phyloP scores from a whole-genome alignment of 164 flowering plant genomes.

The Paratinospora sagittata region DNA sequence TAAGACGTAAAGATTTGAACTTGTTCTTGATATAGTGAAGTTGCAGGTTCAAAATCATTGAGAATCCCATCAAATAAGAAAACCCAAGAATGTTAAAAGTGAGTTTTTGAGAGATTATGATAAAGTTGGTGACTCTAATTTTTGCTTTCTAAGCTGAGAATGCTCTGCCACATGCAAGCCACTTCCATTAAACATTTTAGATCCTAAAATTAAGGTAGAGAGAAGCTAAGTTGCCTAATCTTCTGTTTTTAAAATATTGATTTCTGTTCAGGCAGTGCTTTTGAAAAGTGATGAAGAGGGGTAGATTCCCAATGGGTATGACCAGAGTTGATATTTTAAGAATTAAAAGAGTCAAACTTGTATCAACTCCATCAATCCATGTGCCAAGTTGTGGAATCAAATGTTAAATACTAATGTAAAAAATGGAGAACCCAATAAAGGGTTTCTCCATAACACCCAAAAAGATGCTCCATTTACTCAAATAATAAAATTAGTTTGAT shows the following conservation, averaged over 20 bases:
- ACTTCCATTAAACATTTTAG: constrained; percentile 21
- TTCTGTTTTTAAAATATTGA: constrained; percentile 6
- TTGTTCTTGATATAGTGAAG: neutral
- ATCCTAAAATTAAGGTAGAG: constrained; percentile 29
- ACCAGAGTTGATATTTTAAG: constrained; percentile 9
- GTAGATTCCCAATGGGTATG: constrained; percentile 14
- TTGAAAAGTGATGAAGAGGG: constrained; percentile 18
- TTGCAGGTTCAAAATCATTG: neutral
- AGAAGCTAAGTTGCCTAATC: constrained; percentile 1
- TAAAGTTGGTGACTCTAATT: constrained; percentile 4
- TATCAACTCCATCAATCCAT: constrained; percentile 19
- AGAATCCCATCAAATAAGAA: constrained; percentile 3
- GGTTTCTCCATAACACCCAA: neutral
- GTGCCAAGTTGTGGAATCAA: constrained; percentile 22
- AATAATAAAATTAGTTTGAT: neutral
- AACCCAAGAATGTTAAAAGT: constrained; percentile 14
- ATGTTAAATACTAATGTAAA: constrained; percentile 1
- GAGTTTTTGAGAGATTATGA: neutral
- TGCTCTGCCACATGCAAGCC: constrained; percentile 32
- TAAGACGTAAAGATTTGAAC: constrained; percentile 9
- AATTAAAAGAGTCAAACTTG: constrained; percentile 6
- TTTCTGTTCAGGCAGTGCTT: constrained; percentile 14
- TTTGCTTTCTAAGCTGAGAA: constrained; percentile 17
- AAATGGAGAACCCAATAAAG: neutral
- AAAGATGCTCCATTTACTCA: neutral